Evolutionary conservation across 192 early-diverging fungal species (phyloP), one percentile per base, ranked within the genome.

Genomic region (Podila epicladia): DNA sequence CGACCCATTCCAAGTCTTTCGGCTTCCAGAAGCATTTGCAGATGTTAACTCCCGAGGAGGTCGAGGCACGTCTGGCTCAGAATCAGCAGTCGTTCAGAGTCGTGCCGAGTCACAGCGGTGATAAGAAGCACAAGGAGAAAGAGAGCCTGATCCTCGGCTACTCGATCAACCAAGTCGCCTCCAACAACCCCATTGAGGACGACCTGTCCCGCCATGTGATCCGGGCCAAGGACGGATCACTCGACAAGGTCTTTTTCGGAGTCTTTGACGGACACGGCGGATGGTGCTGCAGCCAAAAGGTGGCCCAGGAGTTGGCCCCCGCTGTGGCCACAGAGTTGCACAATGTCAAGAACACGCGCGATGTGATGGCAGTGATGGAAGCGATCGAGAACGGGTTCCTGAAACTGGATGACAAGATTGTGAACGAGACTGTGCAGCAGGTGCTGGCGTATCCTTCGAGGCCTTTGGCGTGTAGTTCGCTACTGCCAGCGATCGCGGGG

Each of bases 201-300:
- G 74, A 84, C 65, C 75, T 84, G 38, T 85, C 83, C 58, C 72
- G 73, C 28, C 69, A 71, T 74, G 75, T 78, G 11, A 53, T 74
- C n/a, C 57, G 67, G 24, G 67, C 64, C 33, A 58, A 83, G 32
- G 66, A 75, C 20, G 82, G 78, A 53, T 57, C 61, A 7, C 72
- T 75, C 9, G 74, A 85, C 19, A 83, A 79, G 60, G 75, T 83
- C 26, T 84, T 87, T 65, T 86, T 83, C 71, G 88, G 86, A 11
- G 79, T 89, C 37, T 89, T 82, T 80, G 88, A 89, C 75, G 88
- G 88, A 9, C 88, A 89, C 41, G 83, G 82, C 72, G 88, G 88
- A 26, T 86, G 82, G 61, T 71, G 82, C 64, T 86, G 86, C 32
- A 84, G 85, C 48, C 74, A 79, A 67, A 73, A 82, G 32, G 82